Base-by-base conservation (phyloP, 2,329 filamentous ascomycete species). In the Fusarium paranaense region DNA sequence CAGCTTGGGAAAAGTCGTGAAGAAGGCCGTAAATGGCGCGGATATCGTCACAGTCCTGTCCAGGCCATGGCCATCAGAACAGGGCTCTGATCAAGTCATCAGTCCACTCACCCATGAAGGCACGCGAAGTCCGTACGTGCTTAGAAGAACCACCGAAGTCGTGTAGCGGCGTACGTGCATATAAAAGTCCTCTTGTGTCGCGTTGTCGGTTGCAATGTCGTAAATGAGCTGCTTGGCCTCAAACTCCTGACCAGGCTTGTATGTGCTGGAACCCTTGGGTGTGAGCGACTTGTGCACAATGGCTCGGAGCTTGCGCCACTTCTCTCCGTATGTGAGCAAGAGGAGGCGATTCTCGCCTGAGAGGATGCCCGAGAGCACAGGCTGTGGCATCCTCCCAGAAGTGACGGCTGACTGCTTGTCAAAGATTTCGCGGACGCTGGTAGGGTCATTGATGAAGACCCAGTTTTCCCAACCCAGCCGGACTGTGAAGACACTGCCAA, bases 401-500 rank as follows among this genome's bases (percentile, higher is more conserved):
- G 70, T 73, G n/a, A 50, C 33, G 14, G 64, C 62, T 4, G 70
- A 70, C 57, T 73, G 70, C 45, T 66, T 66, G 38, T 72, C 70
- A 14, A 73, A 67, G 42, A 73, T 60, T 16, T 73, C 70, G 1
- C 64, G 57, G 10, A 73, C 59, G n/a, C 33, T 59, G 8, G 50
- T n/a, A 4, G 70, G 67, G 45, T 35, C 61, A 33, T 73, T 73
- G 52, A 68, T 30, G 8, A 70, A 64, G 16, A 70, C 59, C 64
- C 67, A 73, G 25, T 58, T 70, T 27, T 73, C 62, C 67, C 57
- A 70, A 2, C 67, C 67, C 1, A 72, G 32, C 3, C 58, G 37
- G 37, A 72, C 40, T 8, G 20, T 59, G 61, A 70, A 70, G 7
- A 67, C 13, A 6, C 67, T 67, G 14, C 70, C 70, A n/a, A 56